Conservation (phyloP, 2,329 filamentous ascomycete genomes). For the Nigrospora oryzae region DNA sequence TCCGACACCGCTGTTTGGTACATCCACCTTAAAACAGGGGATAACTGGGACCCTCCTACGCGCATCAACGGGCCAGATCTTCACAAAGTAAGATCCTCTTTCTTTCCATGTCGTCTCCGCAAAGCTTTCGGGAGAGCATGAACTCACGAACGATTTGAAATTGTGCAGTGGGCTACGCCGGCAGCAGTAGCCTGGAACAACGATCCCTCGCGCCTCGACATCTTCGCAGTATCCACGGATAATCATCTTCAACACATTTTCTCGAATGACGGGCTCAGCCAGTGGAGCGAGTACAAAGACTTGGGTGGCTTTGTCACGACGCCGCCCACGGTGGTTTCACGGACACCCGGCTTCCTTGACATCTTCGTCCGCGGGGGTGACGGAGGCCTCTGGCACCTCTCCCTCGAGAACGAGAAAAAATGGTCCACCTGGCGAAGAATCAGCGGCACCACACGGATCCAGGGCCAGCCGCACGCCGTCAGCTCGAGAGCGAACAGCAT, state of each 20-base stretch:
- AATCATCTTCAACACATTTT: slow-evolving; percentile 1
- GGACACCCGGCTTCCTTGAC: not conserved
- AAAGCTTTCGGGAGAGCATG: not conserved
- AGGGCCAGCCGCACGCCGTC: slow-evolving; percentile 1
- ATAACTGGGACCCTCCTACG: not conserved
- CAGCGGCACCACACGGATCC: not conserved
- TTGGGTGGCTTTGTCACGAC: slow-evolving; percentile 3
- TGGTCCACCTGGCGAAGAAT: not conserved
- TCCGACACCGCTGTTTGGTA: not conserved
- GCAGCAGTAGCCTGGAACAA: not conserved
- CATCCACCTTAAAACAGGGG: not conserved
- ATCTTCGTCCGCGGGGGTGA: slow-evolving; percentile 1
- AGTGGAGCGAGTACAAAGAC: not conserved
- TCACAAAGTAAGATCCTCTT: too few relatives aligned
- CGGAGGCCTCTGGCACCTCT: not conserved
- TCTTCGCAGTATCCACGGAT: not conserved
- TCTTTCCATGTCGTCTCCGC: too few relatives aligned
- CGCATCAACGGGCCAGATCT: too few relatives aligned
- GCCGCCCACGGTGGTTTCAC: not conserved
- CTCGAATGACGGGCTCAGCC: not conserved
- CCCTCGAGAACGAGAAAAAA: not conserved
- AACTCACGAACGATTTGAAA: not conserved
- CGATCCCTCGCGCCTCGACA: not conserved
- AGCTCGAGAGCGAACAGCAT: not conserved
- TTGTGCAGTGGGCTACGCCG: slow-evolving; percentile 1